Conservation (phyloP, 2,329 filamentous ascomycete genomes). For the Alternaria infectoria region DNA sequence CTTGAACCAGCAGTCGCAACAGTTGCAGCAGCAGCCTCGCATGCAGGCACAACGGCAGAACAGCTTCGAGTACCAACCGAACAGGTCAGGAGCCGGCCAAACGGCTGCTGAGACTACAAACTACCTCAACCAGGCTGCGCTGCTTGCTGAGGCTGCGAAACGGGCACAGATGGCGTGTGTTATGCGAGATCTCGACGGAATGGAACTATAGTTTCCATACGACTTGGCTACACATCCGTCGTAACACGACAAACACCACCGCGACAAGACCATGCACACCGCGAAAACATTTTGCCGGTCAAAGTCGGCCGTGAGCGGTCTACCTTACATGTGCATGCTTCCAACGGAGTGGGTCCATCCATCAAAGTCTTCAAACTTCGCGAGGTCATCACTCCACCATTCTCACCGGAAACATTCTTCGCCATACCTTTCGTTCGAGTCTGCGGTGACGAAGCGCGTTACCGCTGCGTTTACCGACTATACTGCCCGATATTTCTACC, state of each 20-base stretch:
- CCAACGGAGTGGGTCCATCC: conserved; percentile 23
- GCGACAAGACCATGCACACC: neutral
- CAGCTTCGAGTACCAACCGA: conserved; percentile 45
- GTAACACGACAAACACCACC: neutral
- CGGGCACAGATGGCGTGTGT: conserved; percentile 88
- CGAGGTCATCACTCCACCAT: conserved; percentile 11
- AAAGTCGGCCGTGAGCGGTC: conserved; percentile 24
- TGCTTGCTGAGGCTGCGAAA: conserved; percentile 92
- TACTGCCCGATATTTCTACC: neutral
- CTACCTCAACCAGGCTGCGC: conserved; percentile 80
- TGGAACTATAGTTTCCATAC: conserved; percentile 57
- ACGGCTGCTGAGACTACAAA: conserved; percentile 58
- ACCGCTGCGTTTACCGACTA: neutral
- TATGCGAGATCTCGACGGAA: conserved; percentile 82
- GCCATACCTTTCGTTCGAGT: neutral
- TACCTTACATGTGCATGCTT: conserved; percentile 12
- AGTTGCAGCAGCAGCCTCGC: conserved; percentile 39
- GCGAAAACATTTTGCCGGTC: conserved; percentile 11
- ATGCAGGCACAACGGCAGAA: conserved; percentile 34
- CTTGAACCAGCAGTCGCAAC: conserved; percentile 35
- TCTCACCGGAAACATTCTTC: conserved; percentile 1
- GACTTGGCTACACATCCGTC: neutral
- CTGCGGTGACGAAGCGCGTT: neutral
- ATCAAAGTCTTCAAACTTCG: conserved; percentile 12
- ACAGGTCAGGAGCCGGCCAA: conserved; percentile 41